Percentiles rank a stretch among this genome's conserved stretches.
These are phyloP conservation scores for Parascedosporium putredinis DNA, from an alignment of 2,329 filamentous ascomycete species.

Conservation along the genomic window DNA sequence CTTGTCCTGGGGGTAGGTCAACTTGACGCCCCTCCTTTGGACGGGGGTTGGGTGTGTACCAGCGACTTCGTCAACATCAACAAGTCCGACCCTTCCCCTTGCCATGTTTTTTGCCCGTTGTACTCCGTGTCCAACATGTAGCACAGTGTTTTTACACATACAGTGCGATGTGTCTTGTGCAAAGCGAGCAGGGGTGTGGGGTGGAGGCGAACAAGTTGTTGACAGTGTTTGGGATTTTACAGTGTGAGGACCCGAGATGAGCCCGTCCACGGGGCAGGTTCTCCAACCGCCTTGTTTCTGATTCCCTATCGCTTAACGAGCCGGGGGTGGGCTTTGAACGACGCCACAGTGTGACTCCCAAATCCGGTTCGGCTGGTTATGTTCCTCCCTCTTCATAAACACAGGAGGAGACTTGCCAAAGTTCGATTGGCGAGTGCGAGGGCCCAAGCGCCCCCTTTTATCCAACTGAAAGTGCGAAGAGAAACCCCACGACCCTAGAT, in stretches of 20 bases:
- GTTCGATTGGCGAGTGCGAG: too few relatives aligned
- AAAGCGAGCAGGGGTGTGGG: not conserved
- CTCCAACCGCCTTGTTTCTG: conserved; percentile 1
- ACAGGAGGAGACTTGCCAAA: too few relatives aligned
- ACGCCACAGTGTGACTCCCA: not conserved
- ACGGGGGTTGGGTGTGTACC: too few relatives aligned
- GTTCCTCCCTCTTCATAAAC: not conserved
- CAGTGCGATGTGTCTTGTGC: not conserved
- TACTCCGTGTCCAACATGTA: not conserved
- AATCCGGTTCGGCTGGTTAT: not conserved
- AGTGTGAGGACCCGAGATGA: not conserved
- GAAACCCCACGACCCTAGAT: too few relatives aligned
- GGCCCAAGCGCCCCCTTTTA: too few relatives aligned
- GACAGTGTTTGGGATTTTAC: not conserved
- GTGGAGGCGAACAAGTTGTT: not conserved
- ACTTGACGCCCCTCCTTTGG: too few relatives aligned
- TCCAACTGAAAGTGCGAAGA: too few relatives aligned
- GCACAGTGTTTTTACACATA: not conserved
- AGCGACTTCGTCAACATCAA: too few relatives aligned
- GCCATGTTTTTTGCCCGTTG: not conserved
- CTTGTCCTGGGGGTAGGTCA: too few relatives aligned
- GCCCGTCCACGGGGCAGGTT: not conserved
- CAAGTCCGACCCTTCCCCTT: too few relatives aligned
- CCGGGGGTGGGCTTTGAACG: not conserved
- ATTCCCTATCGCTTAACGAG: not conserved